phyloP scores from a whole-genome alignment of 148 eudicot species.

The Persicaria tinctoria region DNA sequence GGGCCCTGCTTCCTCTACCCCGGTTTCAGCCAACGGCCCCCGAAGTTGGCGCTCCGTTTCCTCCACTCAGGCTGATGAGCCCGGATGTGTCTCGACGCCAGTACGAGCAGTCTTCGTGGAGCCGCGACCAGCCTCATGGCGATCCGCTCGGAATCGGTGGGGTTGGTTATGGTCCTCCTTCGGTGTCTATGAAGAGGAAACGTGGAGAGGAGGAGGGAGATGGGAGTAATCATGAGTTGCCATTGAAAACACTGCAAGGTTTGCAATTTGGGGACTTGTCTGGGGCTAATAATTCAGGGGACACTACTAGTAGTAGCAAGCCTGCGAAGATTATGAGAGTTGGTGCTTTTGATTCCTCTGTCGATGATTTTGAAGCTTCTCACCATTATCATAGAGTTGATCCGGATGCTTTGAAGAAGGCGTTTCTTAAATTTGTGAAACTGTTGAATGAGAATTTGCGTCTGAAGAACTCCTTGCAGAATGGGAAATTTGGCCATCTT shows the following conservation, averaged over 20 bases:
- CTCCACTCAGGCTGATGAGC: conserved; percentile 39
- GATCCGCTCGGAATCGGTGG: conserved; percentile 30
- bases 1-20: conserved; percentile 15
- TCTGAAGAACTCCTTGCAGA: conserved; percentile 56
- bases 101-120: conserved; percentile 21
- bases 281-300: conserved; percentile 26
- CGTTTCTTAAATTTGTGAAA: conserved; percentile 57
- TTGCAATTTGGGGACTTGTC: conserved; percentile 55
- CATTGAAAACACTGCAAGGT: conserved; percentile 64
- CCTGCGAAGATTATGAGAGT: conserved; percentile 34
- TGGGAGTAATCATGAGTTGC: conserved; percentile 32
- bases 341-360: conserved; percentile 24
- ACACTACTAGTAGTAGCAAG: conserved; percentile 33
- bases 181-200: conserved; percentile 56
- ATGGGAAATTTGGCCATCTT: conserved; percentile 68
- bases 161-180: conserved; percentile 14
- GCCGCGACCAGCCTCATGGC: conserved; percentile 28
- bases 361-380: conserved; percentile 14
- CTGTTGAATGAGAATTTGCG: conserved; percentile 41
- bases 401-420: conserved; percentile 55
- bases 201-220: conserved; percentile 33
- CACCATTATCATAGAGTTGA: conserved; percentile 33
- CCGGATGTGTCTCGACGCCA: conserved; percentile 34
- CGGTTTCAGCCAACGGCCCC: conserved; percentile 14
- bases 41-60: conserved; percentile 30